Evolutionary conservation across 2,329 filamentous ascomycete species (phyloP), one percentile per base, ranked within the genome.

Genomic region (Colletotrichum caudatum): DNA sequence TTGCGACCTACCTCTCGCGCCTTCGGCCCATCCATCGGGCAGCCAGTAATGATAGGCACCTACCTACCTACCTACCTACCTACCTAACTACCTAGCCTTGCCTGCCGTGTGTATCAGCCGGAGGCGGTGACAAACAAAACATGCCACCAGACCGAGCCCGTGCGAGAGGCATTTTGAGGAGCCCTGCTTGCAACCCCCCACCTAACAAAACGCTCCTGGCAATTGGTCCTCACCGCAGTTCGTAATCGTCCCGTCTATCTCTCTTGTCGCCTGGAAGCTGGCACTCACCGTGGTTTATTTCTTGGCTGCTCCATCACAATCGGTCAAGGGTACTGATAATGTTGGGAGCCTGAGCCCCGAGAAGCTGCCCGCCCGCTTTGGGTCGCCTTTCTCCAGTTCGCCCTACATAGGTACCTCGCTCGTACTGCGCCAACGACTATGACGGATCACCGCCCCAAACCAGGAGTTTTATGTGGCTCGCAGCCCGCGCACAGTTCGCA

Each of bases 61-160:
- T 29, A 29, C 29, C 29, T 29, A 29, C 29, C 26, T 29, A 29
- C 2, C 26, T 29, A 29, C 2, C 2, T 29, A 29, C n/a, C n/a
- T n/a, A 3, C 3, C 3, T 29, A 29, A 2, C 29, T 29, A 29
- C 29, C 29, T 29, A 29, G 29, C 29, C 29, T 29, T 29, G 29
- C 29, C 29, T 29, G 29, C 29, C 29, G 29, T 29, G 29, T 29
- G 53, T 48, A 29, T 66, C 48, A 56, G 46, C 54, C 33, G 6
- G 50, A 58, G 50, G 58, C 68, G 66, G 58, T 51, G 57, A 68
- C 64, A 68, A 63, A 58, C 53, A 59, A 63, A 62, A 66, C 41
- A 33, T 41, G 46, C 20, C 48, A 50, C 14, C 23, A 53, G 54
- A 35, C 33, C 29, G 37, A 57, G 58, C 51, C 64, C 35, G 64